These are phyloP conservation scores for Neurospora sp. DNA, from an alignment of 495 filamentous ascomycete species.

Conservation along the genomic window DNA sequence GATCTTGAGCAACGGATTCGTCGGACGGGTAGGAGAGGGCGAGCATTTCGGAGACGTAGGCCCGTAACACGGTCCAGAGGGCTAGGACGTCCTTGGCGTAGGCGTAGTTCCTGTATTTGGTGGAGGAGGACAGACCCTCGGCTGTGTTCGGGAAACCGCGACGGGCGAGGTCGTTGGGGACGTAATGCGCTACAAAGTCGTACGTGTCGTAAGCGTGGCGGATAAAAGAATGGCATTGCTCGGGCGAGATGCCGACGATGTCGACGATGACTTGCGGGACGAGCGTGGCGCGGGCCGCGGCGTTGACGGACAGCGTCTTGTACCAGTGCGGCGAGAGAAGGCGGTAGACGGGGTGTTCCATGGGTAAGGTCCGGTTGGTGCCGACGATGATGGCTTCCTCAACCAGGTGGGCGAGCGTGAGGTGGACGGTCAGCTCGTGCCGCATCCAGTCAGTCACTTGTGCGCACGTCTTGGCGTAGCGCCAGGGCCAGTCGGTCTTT, in stretches of 20 bases:
- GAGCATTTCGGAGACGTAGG: constrained; percentile 27
- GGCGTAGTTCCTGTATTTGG: constrained; percentile 35
- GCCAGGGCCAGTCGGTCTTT: constrained; percentile 40
- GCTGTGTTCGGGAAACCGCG: constrained; percentile 33
- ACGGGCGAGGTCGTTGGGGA: constrained; percentile 33
- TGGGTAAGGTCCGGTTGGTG: constrained; percentile 28
- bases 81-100: constrained; percentile 34
- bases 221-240: constrained; percentile 21
- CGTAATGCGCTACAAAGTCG: constrained; percentile 31
- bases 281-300: constrained; percentile 33
- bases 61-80: constrained; percentile 30
- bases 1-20: constrained; percentile 17
- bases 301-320: constrained; percentile 40
- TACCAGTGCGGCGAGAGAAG: constrained; percentile 39
- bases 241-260: constrained; percentile 25
- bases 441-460: constrained; percentile 40
- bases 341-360: constrained; percentile 29
- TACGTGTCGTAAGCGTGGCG: constrained; percentile 28
- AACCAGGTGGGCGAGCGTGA: constrained; percentile 36
- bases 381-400: constrained; percentile 40
- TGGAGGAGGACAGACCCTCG: constrained; percentile 19
- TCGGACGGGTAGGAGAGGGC: constrained; percentile 10
- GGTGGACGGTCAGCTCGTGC: constrained; percentile 37
- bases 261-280: constrained; percentile 33
- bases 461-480: constrained; percentile 42